Conservation (phyloP, 1,284 basidiomycete genomes). For the Tranzscheliella williamsii region DNA sequence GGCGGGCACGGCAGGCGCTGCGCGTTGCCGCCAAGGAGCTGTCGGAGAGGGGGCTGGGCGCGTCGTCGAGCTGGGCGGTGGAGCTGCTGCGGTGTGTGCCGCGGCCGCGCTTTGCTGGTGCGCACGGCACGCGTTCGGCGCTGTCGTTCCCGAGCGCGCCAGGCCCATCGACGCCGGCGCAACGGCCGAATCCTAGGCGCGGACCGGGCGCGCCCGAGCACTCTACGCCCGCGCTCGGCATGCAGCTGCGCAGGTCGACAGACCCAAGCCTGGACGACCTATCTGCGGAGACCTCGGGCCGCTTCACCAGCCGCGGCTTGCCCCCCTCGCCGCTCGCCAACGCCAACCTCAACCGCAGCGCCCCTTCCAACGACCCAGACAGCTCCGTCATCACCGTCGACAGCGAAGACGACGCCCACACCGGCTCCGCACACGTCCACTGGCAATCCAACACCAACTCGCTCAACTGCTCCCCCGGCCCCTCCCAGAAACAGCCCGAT, state of each 20-base stretch:
- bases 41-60: constrained; percentile 32
- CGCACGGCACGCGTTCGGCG: not conserved
- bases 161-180: constrained; percentile 29
- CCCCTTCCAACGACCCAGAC: constrained; percentile 15
- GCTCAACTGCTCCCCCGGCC: constrained; percentile 22
- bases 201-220: constrained; percentile 42
- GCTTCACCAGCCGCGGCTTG: constrained; percentile 7
- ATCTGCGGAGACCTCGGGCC: constrained; percentile 17
- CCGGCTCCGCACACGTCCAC: constrained; percentile 38
- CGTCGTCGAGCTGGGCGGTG: constrained; percentile 47
- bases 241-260: constrained; percentile 31
- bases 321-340: constrained; percentile 26
- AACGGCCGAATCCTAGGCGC: constrained; percentile 5
- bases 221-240: constrained; percentile 52
- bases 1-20: constrained; percentile 22
- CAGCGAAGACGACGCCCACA: constrained; percentile 18
- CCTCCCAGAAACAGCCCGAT: constrained; percentile 6
- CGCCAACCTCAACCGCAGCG: constrained; percentile 3
- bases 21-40: constrained; percentile 33
- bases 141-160: not conserved
- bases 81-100: constrained; percentile 48
- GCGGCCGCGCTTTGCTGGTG: not conserved
- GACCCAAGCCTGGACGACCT: constrained; percentile 20
- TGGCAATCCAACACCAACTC: constrained; percentile 40
- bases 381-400: constrained; percentile 37